Conservation (phyloP, 768 basidiomycete genomes). For the Megacollybia marginata region DNA sequence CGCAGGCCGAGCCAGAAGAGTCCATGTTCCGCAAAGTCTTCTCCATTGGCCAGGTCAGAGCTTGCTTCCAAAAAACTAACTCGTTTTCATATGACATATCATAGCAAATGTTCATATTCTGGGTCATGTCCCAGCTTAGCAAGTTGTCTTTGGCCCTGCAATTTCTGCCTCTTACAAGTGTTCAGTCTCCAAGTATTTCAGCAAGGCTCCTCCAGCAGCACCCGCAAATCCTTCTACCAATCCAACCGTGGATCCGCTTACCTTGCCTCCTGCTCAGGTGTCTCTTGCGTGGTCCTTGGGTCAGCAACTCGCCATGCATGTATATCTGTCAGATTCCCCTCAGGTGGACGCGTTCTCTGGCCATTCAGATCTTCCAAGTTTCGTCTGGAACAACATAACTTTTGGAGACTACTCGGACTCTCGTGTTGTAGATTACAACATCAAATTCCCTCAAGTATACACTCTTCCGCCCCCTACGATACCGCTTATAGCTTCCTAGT, state of each 20-base stretch:
- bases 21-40: slow-evolving; percentile 28
- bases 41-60: slow-evolving; percentile 35
- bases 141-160: slow-evolving; percentile 11
- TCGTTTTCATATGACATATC: slow-evolving; percentile 4
- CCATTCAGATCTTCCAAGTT: slow-evolving; percentile 49
- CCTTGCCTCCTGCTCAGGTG: slow-evolving; percentile 48
- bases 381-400: slow-evolving; percentile 72
- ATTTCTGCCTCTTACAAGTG: background rate
- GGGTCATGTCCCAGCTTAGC: slow-evolving; percentile 63
- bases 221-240: slow-evolving; percentile 14
- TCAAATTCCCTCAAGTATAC: slow-evolving; percentile 64
- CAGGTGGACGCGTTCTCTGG: slow-evolving; percentile 51
- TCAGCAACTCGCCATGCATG: slow-evolving; percentile 59
- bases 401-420: slow-evolving; percentile 71
- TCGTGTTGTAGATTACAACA: slow-evolving; percentile 42
- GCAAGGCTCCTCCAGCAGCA: slow-evolving; percentile 22
- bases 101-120: slow-evolving; percentile 66
- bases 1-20: slow-evolving; percentile 1
- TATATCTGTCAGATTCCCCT: slow-evolving; percentile 65
- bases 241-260: slow-evolving; percentile 33
- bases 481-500: slow-evolving; percentile 29
- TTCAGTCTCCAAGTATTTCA: slow-evolving; percentile 22
- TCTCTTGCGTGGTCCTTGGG: slow-evolving; percentile 55
- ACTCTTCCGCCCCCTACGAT: background rate
- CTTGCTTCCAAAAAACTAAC: background rate